Base-by-base conservation (phyloP, 108 stramenopile species). In the Epipyxis sp. region DNA sequence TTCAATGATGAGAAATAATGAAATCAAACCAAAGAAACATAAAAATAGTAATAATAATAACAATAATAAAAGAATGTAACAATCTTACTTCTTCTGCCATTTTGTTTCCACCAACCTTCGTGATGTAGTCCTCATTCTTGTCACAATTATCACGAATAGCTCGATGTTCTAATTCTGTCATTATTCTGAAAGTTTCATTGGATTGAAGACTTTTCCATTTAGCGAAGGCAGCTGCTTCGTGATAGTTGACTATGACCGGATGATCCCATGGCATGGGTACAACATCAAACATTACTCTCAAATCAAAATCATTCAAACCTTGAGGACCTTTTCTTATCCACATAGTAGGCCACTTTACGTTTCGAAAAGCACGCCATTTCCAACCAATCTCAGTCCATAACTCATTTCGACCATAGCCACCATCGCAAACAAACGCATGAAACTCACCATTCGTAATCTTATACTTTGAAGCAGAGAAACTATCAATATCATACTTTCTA, bases 381-480 rank as follows among this genome's bases (percentile, higher is more conserved):
- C 96, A 97, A 10, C 94, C 93, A 62, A 89, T 90, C 41, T 94
- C 94, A 46, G 92, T 89, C 96, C 96, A 97, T 43, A 85, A 89
- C 45, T 90, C 80, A 35, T 85, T 74, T 16, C 82, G 83, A 10
- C 87, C 78, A 86, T 97, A 97, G 1, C 96, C 96, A n/a, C 94
- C 94, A 67, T 88, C 89, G 35, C 84, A 82, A 6, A 97, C 94
- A 80, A 97, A 97, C 54, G 94, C 87, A 77, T 90, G 90, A 68
- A 86, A 97, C 76, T 95, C 94, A 42, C 93, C 96, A 80, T 97
- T 95, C 30, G 91, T 90, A n/a, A 94, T 86, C 91, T 92, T 93
- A 88, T 90, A 87, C 78, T 93, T 87, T 54, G 88, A 85, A 32
- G 93, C 94, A 27, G 6, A 61, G 79, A 95, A 97, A 25, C 88